These are phyloP conservation scores for Thielaviopsis euricoi DNA, from an alignment of 2,329 filamentous ascomycete species.

Conservation along the genomic window DNA sequence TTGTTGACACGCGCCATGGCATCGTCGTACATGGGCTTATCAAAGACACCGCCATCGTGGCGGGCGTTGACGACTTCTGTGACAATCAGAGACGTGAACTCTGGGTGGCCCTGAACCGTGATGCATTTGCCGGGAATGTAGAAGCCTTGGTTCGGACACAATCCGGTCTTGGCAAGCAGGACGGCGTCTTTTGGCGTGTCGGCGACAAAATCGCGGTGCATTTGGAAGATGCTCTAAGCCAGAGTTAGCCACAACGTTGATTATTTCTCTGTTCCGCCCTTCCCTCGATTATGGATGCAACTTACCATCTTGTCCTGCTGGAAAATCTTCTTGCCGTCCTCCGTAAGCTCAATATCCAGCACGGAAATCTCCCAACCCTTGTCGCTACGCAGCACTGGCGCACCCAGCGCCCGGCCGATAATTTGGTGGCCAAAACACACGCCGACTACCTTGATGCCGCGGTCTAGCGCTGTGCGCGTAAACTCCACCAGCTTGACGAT, in stretches of 20 bases:
- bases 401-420: constrained; percentile 54
- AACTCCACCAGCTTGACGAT: constrained; percentile 59
- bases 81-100: constrained; percentile 60
- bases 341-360: constrained; percentile 48
- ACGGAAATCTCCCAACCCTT: constrained; percentile 73
- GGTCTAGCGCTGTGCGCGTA: constrained; percentile 38
- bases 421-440: constrained; percentile 86
- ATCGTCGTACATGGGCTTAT: constrained; percentile 47
- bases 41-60: constrained; percentile 52
- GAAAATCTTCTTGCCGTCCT: constrained; percentile 56
- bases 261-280: background rate
- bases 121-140: constrained; percentile 50
- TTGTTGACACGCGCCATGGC: constrained; percentile 48
- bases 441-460: constrained; percentile 55
- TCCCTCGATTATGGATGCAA: too few species aligned
- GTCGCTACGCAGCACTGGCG: constrained; percentile 47
- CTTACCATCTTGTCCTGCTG: constrained; percentile 41
- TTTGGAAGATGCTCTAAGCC: constrained; percentile 55
- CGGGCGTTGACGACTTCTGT: constrained; percentile 49
- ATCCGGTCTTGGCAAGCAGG: constrained; percentile 44
- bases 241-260: background rate
- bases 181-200: constrained; percentile 44
- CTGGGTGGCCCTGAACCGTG: constrained; percentile 73
- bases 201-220: constrained; percentile 67
- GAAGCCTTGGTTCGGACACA: constrained; percentile 67